A percentile compares a stretch with the other conserved stretches of the same genome.
Evolutionary conservation across 164 flowering plant genomes (phyloP).

Genomic region (Amborella trichopoda): DNA sequence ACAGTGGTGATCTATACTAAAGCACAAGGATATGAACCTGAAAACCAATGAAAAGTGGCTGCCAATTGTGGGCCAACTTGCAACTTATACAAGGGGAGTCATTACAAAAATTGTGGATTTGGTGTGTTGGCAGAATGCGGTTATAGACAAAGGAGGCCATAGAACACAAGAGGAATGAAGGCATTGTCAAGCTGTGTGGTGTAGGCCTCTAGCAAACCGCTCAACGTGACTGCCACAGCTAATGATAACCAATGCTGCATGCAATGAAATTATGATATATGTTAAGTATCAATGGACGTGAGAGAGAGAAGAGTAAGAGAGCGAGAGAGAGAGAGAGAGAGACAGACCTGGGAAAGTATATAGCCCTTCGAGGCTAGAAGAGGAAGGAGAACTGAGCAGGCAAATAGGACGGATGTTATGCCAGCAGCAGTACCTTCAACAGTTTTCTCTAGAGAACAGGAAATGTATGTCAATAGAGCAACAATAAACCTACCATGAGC

Average conservation of each 20-base stretch:
- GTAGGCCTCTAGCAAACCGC: slow-evolving; percentile 94
- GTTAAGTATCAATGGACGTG: too few species aligned
- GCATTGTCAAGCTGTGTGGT: slow-evolving; percentile 97
- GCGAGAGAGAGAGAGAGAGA: slow-evolving; percentile 10
- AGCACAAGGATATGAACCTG: too few species aligned
- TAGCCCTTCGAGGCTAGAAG: slow-evolving; percentile 74
- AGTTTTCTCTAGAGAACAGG: slow-evolving; percentile 55
- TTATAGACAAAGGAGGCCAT: slow-evolving; percentile 80
- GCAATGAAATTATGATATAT: not conserved
- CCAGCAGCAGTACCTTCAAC: slow-evolving; percentile 99
- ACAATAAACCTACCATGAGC: too few species aligned
- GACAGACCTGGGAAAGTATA: slow-evolving; percentile 54
- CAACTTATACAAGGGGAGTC: too few species aligned
- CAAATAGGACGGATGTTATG: slow-evolving; percentile 80
- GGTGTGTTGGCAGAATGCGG: too few species aligned
- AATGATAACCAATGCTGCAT: slow-evolving; percentile 86
- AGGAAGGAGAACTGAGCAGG: slow-evolving; percentile 79
- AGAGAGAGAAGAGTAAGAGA: not conserved
- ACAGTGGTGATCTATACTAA: too few species aligned
- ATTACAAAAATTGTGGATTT: too few species aligned
- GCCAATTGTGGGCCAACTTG: too few species aligned
- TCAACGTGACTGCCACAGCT: slow-evolving; percentile 58
- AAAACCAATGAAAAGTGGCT: too few species aligned
- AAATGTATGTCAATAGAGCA: too few species aligned
- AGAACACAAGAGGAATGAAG: slow-evolving; percentile 90